Base-by-base conservation (phyloP, 176 grass and related monocot species). In the Saccharum spontaneum region DNA sequence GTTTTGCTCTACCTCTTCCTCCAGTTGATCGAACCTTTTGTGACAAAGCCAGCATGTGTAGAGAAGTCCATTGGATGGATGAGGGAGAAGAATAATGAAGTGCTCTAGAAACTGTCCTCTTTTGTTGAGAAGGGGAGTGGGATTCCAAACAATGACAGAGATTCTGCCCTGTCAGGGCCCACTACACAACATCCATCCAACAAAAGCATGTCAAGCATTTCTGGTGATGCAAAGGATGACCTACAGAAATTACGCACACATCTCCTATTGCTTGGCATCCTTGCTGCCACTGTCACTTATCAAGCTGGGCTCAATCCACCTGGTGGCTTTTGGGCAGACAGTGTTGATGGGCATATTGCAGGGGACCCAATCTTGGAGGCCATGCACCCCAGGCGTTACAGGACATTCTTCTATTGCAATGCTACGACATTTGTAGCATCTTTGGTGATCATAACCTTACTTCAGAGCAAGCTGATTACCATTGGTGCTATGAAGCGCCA, bases 331-430 rank as follows among this genome's bases (percentile, higher is more conserved):
- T 90, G 88, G 84, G 10, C 72, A 63, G 67, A 77, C 38, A 76
- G 0, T n/a, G n/a, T n/a, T 63, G 39, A 87, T 7, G 78, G 59
- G 28, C 34, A 34, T 34, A 0, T 18, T 39, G 72, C 73, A 0
- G 83, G 82, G 3, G 41, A 90, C 23, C 39, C 85, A 41, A 36
- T 93, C 48, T 59, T 87, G 50, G 37, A 60, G 45, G 22, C 15
- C 8, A 77, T 40, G 17, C 45, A 45, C 7, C 43, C 62, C 4
- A 73, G 34, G 45, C 88, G 71, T 8, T 93, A 93, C 71, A 87
- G 4, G 43, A 69, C 18, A 7, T 93, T 90, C 77, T 93, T 90
- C 77, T 93, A 90, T 20, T 89, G 87, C 39, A 93, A 90, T 74
- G 81, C 87, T 1, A 93, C 83, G 0, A 69, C 85, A 18, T 93